phyloP scores from a whole-genome alignment of 352 stramenopile species.

The Phytophthora melonis region DNA sequence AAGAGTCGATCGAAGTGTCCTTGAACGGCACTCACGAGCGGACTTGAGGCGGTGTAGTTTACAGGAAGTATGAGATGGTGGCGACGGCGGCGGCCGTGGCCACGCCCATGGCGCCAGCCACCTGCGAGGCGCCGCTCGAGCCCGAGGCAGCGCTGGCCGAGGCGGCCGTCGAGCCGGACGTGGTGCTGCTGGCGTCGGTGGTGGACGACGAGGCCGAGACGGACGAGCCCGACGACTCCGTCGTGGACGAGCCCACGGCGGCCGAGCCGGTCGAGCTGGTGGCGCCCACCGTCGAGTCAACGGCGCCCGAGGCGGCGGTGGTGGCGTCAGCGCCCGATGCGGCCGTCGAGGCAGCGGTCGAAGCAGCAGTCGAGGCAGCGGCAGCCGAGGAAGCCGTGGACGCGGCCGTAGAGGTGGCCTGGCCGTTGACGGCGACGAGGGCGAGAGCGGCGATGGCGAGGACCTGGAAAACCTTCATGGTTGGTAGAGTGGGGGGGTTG shows the following conservation, averaged over 20 bases:
- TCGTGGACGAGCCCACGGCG: conserved; percentile 8
- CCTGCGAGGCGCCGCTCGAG: conserved; percentile 34
- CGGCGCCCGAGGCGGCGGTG: neutral
- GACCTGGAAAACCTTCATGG: conserved; percentile 46
- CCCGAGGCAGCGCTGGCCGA: conserved; percentile 22
- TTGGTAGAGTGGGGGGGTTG: conserved; percentile 4
- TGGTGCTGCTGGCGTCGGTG: neutral
- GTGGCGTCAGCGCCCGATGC: neutral
- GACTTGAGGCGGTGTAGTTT: conserved; percentile 21
- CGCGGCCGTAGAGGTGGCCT: conserved; percentile 20
- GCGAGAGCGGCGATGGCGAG: conserved; percentile 36
- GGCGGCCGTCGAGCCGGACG: conserved; percentile 15
- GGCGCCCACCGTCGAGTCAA: conserved; percentile 1
- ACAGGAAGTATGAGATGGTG: conserved; percentile 35
- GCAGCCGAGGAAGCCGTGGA: conserved; percentile 4
- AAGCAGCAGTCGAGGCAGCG: neutral
- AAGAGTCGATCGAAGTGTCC: neutral
- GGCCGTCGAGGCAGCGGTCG: neutral
- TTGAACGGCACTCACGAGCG: neutral
- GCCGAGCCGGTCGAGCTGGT: conserved; percentile 2
- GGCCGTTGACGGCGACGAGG: conserved; percentile 33
- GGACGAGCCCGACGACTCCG: conserved; percentile 18
- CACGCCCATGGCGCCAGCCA: conserved; percentile 29
- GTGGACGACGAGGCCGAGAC: conserved; percentile 19
- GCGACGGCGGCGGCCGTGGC: conserved; percentile 31